A percentile compares a stretch with the other conserved stretches of the same genome.
These are phyloP conservation scores for Haplographium delicatum DNA, from an alignment of 495 filamentous ascomycete species.

Conservation along the genomic window DNA sequence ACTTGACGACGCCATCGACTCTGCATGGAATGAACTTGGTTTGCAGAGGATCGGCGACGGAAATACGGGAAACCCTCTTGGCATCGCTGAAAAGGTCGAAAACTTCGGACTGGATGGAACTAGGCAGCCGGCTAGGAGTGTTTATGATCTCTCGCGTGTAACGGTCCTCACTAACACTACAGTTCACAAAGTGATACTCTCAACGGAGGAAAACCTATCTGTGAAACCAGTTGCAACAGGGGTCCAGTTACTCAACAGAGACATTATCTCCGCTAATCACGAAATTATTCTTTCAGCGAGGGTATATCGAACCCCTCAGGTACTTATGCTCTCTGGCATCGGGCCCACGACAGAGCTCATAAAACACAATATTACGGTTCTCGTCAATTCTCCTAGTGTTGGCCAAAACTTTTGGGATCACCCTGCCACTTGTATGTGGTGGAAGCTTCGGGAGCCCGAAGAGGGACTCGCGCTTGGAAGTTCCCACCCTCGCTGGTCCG, in stretches of 20 bases:
- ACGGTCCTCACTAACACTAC: constrained; percentile 28
- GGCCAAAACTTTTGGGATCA: constrained; percentile 62
- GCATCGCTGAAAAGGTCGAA: constrained; percentile 30
- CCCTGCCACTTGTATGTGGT: too few species aligned
- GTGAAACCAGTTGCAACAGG: constrained; percentile 4
- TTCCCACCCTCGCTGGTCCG: not conserved
- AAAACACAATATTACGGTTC: constrained; percentile 45
- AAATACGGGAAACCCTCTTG: constrained; percentile 28
- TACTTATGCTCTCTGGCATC: constrained; percentile 21
- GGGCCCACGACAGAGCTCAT: constrained; percentile 27
- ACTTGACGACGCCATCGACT: constrained; percentile 21
- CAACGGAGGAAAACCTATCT: constrained; percentile 21
- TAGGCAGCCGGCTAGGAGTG: constrained; percentile 30
- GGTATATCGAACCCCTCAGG: constrained; percentile 9
- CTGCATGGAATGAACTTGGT: constrained; percentile 26
- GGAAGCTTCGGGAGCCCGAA: not conserved
- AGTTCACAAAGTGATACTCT: constrained; percentile 25
- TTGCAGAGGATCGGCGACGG: constrained; percentile 23
- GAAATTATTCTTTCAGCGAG: constrained; percentile 21
- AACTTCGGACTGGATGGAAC: constrained; percentile 31
- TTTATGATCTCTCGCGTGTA: constrained; percentile 28
- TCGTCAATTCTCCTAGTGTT: constrained; percentile 53
- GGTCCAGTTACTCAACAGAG: not conserved
- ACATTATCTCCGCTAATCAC: constrained; percentile 38
- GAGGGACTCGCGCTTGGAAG: not conserved